Base-by-base conservation (phyloP, 2,329 filamentous ascomycete species). In the Capronia americana region DNA sequence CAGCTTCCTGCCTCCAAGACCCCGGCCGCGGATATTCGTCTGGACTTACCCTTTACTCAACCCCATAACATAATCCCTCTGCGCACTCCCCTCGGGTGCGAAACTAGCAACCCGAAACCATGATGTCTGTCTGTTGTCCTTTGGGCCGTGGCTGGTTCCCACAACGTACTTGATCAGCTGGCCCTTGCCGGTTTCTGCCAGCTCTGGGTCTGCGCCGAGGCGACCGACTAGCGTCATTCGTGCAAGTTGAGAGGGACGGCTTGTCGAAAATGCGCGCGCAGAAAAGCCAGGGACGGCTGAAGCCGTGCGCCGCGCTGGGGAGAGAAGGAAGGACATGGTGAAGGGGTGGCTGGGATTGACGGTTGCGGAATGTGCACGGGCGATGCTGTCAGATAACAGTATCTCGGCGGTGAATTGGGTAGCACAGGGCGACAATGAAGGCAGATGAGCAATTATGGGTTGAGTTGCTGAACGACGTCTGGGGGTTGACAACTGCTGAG, bases 141-240 rank as follows among this genome's bases (percentile, higher is more conserved):
- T 82, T 68, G 83, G 80, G 14, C 92, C 92, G 66, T 77, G 78
- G 78, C 82, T 88, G 74, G 88, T 91, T 59, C 87, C 93, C 69
- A 99, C 82, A 4, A 88, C 82, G 78, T 96, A 98, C 74, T 86
- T 87, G 75, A 98, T 77, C 65, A 96, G 75, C 70, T 96, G 91
- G 65, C 92, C 92, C 60, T 82, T 89, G 74, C 86, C 85, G 56
- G 91, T 92, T 66, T 87, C 79, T 44, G 86, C 84, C 71, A 93
- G 75, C 83, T 97, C 93, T 65, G 95, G 94, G 61, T 87, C 85
- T 73, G 88, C 86, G 68, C 87, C 92, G 59, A 99, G 88, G 79
- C 93, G 90, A 76, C 95, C 95, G 73, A 97, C 86, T 79, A 99
- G 84, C 75, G 88, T 90, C 83, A 99, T 90, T 79, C 89, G 90